Percentiles rank a stretch among this genome's conserved stretches.
phyloP scores from a whole-genome alignment of 345 rosid genomes.

The Turnera subulata region DNA sequence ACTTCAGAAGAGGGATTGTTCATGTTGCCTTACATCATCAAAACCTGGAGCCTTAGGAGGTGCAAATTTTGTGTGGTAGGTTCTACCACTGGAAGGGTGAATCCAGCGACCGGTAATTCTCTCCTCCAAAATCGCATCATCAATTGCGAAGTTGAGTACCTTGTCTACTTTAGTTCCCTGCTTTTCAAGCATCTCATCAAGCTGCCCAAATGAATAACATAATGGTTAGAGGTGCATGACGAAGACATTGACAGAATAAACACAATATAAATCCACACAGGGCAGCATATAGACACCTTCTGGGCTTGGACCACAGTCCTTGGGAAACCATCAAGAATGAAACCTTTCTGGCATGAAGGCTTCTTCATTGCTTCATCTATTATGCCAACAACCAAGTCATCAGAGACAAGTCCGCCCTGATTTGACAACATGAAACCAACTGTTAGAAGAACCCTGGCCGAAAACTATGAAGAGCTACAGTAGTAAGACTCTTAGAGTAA shows the following conservation, averaged over 20 bases:
- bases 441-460: conserved; percentile 5
- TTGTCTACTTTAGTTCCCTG: conserved; percentile 72
- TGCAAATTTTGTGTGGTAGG: conserved; percentile 79
- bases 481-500: not conserved
- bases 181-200: conserved; percentile 89
- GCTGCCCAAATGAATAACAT: conserved; percentile 40
- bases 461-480: not conserved
- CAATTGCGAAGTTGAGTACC: conserved; percentile 82
- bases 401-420: conserved; percentile 94
- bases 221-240: conserved; percentile 10
- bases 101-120: conserved; percentile 97
- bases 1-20: conserved; percentile 7
- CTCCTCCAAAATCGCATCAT: conserved; percentile 88
- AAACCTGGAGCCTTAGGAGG: conserved; percentile 77
- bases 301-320: conserved; percentile 88
- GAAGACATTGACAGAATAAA: not conserved
- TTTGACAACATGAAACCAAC: conserved; percentile 10
- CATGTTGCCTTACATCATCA: conserved; percentile 70
- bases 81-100: conserved; percentile 94
- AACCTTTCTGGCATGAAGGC: conserved; percentile 90
- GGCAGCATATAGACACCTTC: conserved; percentile 41
- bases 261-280: not conserved
- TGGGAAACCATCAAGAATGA: conserved; percentile 94
- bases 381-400: conserved; percentile 90
- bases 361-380: conserved; percentile 93